Evolutionary conservation across 148 eudicot species (phyloP).

Genomic region (Arbutus unedo): DNA sequence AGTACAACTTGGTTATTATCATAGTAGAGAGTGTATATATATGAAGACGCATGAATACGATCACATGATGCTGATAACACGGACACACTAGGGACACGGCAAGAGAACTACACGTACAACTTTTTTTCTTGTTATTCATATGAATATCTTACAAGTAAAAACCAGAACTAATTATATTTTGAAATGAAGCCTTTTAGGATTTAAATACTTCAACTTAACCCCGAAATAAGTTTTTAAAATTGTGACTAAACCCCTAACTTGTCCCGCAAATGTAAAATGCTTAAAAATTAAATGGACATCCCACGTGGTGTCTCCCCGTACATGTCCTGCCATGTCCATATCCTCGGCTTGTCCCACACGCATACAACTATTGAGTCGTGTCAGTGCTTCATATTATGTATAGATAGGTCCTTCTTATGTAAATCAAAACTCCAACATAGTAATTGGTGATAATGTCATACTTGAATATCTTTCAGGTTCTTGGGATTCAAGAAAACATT

Average conservation of each 20-base stretch:
- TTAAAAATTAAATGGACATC: background rate
- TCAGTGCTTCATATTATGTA: background rate
- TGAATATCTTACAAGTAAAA: background rate
- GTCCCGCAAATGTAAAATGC: background rate
- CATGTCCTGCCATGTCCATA: background rate
- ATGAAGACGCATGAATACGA: background rate
- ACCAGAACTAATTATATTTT: background rate
- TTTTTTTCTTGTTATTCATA: background rate
- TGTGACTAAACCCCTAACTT: background rate
- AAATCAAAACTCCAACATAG: background rate
- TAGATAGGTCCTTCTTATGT: background rate
- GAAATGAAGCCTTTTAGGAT: background rate
- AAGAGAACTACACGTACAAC: background rate
- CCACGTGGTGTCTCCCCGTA: background rate
- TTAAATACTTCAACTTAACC: background rate
- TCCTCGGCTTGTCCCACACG: background rate
- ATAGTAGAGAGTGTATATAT: background rate
- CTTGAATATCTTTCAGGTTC: constrained; percentile 43
- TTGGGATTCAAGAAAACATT: constrained; percentile 95
- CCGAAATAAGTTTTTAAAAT: background rate
- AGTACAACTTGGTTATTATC: background rate
- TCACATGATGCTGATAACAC: background rate
- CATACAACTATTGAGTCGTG: background rate
- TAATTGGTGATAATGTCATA: background rate
- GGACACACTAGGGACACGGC: background rate